Evolutionary conservation across 1,139 yeast genomes (phyloP).

Genomic region (Pichia terricola): DNA sequence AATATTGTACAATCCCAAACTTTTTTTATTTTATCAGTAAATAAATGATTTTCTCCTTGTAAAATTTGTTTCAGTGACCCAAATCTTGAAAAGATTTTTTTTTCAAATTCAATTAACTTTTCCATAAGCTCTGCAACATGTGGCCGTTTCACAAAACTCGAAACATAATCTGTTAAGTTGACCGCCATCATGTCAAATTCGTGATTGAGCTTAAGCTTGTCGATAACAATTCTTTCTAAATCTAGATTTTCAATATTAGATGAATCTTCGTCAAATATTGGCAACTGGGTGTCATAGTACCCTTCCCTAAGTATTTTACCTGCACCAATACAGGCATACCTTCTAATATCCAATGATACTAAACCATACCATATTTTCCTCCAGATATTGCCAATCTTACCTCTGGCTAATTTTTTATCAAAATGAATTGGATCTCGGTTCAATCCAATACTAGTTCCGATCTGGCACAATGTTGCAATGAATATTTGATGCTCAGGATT

Average conservation of each 20-base stretch:
- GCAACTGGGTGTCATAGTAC: slow-evolving; percentile 32
- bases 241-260: slow-evolving; percentile 19
- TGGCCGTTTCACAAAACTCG: slow-evolving; percentile 17
- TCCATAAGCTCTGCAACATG: slow-evolving; percentile 12
- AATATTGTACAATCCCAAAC: slow-evolving; percentile 17
- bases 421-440: slow-evolving; percentile 41
- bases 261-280: slow-evolving; percentile 19
- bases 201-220: slow-evolving; percentile 11
- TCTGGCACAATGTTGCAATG: slow-evolving; percentile 37
- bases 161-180: slow-evolving; percentile 14
- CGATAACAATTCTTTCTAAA: slow-evolving; percentile 21
- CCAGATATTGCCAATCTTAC: slow-evolving; percentile 30
- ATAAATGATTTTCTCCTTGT: slow-evolving; percentile 11
- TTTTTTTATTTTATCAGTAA: slow-evolving; percentile 8
- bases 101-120: slow-evolving; percentile 13
- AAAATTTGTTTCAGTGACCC: slow-evolving; percentile 16
- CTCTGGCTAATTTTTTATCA: slow-evolving; percentile 12
- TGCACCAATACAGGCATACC: slow-evolving; percentile 33
- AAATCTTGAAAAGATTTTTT: slow-evolving; percentile 9
- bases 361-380: slow-evolving; percentile 48
- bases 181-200: slow-evolving; percentile 12
- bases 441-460: slow-evolving; percentile 42
- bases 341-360: slow-evolving; percentile 28
- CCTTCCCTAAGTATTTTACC: slow-evolving; percentile 28
- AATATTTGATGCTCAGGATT: slow-evolving; percentile 36